These are phyloP conservation scores for Fusarium xyrophilum DNA, from an alignment of 2,329 filamentous ascomycete species.

Conservation along the genomic window DNA sequence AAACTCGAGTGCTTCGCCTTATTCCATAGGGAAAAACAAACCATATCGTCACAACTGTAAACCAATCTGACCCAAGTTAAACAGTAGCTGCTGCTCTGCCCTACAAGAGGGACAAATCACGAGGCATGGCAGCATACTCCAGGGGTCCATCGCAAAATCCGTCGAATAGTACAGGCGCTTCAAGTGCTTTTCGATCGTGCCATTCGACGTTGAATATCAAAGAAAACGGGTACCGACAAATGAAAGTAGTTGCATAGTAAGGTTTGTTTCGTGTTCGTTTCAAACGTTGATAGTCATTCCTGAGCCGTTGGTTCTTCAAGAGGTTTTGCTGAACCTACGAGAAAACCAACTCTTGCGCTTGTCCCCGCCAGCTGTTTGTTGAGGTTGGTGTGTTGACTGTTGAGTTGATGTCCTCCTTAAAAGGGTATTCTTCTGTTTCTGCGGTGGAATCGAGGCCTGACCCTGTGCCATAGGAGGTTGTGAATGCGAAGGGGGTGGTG, in stretches of 20 bases:
- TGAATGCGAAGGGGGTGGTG: constrained; percentile 39
- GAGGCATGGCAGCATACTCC: constrained; percentile 16
- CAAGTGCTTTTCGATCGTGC: not conserved
- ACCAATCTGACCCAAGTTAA: constrained; percentile 25
- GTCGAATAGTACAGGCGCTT: constrained; percentile 2
- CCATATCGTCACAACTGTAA: constrained; percentile 14
- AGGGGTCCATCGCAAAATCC: constrained; percentile 3
- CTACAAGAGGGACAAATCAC: not conserved
- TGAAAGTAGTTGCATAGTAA: constrained; percentile 27
- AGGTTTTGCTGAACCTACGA: constrained; percentile 75
- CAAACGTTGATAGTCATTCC: constrained; percentile 12
- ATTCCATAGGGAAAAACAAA: constrained; percentile 10
- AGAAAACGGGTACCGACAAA: constrained; percentile 42
- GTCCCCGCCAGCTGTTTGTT: constrained; percentile 52
- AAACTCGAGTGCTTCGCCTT: constrained; percentile 40
- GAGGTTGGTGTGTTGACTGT: constrained; percentile 26
- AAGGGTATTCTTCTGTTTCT: constrained; percentile 43
- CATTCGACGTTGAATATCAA: constrained; percentile 17
- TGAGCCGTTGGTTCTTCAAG: constrained; percentile 18
- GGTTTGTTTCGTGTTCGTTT: constrained; percentile 17
- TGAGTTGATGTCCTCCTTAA: constrained; percentile 42
- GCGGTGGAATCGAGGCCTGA: constrained; percentile 27
- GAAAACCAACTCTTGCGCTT: constrained; percentile 94
- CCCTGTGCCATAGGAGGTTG: constrained; percentile 31
- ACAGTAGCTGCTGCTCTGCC: constrained; percentile 9